Percentiles rank a stretch among this genome's conserved stretches.
Conservation (phyloP, 106 monocot species). For the Narthecium ossifragum region DNA sequence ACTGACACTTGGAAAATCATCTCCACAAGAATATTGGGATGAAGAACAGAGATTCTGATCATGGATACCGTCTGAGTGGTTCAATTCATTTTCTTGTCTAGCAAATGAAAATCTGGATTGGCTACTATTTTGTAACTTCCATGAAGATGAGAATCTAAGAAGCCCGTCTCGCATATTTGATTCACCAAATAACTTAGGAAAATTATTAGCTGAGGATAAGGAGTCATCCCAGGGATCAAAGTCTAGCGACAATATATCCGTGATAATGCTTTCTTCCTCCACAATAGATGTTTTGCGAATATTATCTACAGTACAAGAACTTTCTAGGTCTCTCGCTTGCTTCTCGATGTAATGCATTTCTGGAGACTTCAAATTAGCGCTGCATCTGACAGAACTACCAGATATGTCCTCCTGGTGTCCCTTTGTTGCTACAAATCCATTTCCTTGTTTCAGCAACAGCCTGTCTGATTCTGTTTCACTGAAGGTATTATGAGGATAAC, state of each 20-base stretch:
- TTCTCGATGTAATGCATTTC: constrained; percentile 7
- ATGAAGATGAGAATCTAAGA: constrained; percentile 19
- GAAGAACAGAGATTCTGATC: constrained; percentile 4
- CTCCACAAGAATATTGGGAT: constrained; percentile 12
- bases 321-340: no score
- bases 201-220: constrained; percentile 23
- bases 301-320: constrained; percentile 6
- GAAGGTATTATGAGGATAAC: background rate
- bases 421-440: constrained; percentile 13
- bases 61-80: constrained; percentile 2
- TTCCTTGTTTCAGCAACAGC: background rate
- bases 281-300: no score
- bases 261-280: constrained; percentile 54
- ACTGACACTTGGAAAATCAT: constrained; percentile 15
- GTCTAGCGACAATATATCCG: constrained; percentile 62
- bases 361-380: background rate
- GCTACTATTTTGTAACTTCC: constrained; percentile 27
- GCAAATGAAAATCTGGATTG: constrained; percentile 83
- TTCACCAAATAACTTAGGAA: constrained; percentile 41
- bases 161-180: constrained; percentile 16
- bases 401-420: background rate
- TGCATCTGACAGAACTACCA: no score
- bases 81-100: constrained; percentile 45
- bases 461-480: background rate
- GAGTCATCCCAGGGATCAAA: constrained; percentile 74